Conservation (phyloP, 805 yeast species). For the Cyberlindnera suaveolens region DNA sequence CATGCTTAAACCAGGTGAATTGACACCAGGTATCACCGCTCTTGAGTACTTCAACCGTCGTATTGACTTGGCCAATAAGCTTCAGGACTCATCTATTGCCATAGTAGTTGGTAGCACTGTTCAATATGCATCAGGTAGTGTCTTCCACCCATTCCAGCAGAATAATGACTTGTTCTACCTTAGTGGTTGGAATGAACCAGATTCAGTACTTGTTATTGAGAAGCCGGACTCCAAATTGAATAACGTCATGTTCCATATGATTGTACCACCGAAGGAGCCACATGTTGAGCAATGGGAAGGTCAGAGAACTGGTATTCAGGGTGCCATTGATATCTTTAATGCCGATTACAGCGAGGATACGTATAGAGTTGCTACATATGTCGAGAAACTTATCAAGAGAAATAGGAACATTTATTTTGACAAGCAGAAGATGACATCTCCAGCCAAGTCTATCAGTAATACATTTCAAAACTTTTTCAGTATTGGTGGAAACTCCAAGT, state of each 20-base stretch:
- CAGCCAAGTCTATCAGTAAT: conserved; percentile 9
- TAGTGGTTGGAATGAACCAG: conserved; percentile 92
- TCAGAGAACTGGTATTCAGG: conserved; percentile 77
- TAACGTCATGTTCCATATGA: conserved; percentile 60
- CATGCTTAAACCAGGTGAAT: conserved; percentile 63
- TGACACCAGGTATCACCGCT: conserved; percentile 86
- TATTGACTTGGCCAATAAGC: conserved; percentile 41
- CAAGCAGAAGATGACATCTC: conserved; percentile 16
- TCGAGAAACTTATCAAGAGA: conserved; percentile 41
- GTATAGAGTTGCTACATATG: conserved; percentile 34
- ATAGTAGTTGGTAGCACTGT: conserved; percentile 66
- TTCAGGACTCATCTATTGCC: conserved; percentile 64
- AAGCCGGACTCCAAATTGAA: conserved; percentile 48
- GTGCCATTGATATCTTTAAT: conserved; percentile 77
- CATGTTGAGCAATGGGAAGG: conserved; percentile 94
- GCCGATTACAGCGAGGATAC: conserved; percentile 69
- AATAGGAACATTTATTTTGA: conserved; percentile 55
- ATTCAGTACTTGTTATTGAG: conserved; percentile 63
- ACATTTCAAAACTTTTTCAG: conserved; percentile 27
- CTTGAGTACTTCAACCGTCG: conserved; percentile 76
- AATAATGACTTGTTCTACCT: conserved; percentile 81
- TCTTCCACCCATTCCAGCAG: conserved; percentile 89
- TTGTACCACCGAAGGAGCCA: conserved; percentile 79
- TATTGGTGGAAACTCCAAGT: conserved; percentile 20
- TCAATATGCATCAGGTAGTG: conserved; percentile 84